phyloP scores from a whole-genome alignment of 2,329 filamentous ascomycete species.

The Aspergillus candidus region DNA sequence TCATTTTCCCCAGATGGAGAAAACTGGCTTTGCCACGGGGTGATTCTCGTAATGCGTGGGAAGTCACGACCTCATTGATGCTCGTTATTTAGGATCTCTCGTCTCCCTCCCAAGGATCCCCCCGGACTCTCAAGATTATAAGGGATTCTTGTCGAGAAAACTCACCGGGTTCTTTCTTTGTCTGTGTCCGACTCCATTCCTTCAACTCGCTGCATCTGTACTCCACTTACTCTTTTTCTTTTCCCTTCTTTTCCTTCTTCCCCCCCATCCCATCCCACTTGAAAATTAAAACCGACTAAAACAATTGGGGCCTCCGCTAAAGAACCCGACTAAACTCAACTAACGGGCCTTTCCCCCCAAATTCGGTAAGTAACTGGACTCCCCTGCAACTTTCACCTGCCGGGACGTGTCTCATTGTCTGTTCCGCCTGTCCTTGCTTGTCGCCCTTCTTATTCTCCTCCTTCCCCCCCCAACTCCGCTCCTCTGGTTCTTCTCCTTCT shows the following conservation, averaged over 20 bases:
- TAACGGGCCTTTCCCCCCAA: slow-evolving; percentile 17
- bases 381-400: slow-evolving; percentile 13
- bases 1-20: slow-evolving; percentile 1
- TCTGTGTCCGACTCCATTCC: no score
- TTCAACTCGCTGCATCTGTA: not conserved
- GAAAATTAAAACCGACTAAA: slow-evolving; percentile 6
- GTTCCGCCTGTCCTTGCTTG: slow-evolving; percentile 10
- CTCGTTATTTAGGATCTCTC: no score
- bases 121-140: no score
- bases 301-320: slow-evolving; percentile 5
- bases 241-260: not conserved
- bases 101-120: no score
- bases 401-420: slow-evolving; percentile 6
- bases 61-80: no score
- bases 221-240: slow-evolving; percentile 13
- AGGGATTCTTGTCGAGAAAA: no score
- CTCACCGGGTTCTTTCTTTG: no score
- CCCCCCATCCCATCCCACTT: slow-evolving; percentile 3
- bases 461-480: slow-evolving; percentile 7
- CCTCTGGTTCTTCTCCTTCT: slow-evolving; percentile 6
- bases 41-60: no score
- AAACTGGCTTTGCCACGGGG: no score
- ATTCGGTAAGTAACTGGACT: slow-evolving; percentile 17
- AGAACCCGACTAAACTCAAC: slow-evolving; percentile 11
- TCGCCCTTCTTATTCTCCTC: slow-evolving; percentile 6